phyloP scores from a whole-genome alignment of 2,329 filamentous ascomycete species.

The Westerdykella sp. region DNA sequence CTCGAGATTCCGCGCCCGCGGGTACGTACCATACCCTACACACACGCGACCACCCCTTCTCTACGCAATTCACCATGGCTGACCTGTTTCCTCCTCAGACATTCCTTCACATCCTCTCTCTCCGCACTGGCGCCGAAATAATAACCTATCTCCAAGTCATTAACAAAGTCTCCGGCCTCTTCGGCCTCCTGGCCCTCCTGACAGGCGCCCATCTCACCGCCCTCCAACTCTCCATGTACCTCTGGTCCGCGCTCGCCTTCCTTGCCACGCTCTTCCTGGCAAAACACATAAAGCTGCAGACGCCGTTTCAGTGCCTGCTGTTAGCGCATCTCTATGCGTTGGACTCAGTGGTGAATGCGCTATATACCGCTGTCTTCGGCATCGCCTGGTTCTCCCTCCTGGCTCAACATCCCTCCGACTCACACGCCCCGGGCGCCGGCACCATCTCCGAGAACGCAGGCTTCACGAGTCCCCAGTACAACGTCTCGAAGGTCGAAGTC shows the following conservation, averaged over 20 bases:
- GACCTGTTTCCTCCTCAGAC: slow-evolving; percentile 48
- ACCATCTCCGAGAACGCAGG: slow-evolving; percentile 59
- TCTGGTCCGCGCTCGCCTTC: slow-evolving; percentile 74
- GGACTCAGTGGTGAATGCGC: slow-evolving; percentile 74
- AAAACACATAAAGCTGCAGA: slow-evolving; percentile 72
- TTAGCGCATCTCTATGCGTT: slow-evolving; percentile 81
- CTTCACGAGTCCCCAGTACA: slow-evolving; percentile 58
- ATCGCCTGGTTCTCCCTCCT: slow-evolving; percentile 80
- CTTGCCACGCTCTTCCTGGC: slow-evolving; percentile 62
- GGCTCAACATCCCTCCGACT: slow-evolving; percentile 47
- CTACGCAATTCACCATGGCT: slow-evolving; percentile 6
- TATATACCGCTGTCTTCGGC: slow-evolving; percentile 76
- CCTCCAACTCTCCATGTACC: slow-evolving; percentile 83
- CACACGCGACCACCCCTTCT: slow-evolving; percentile 1
- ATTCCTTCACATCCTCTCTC: slow-evolving; percentile 78
- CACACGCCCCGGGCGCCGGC: slow-evolving; percentile 36
- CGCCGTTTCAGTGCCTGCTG: slow-evolving; percentile 70
- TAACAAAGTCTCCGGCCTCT: slow-evolving; percentile 88
- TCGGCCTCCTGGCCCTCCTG: slow-evolving; percentile 80
- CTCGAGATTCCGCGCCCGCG: slow-evolving; percentile 36
- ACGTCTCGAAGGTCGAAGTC: slow-evolving; percentile 53
- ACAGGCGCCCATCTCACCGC: slow-evolving; percentile 79
- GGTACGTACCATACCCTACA: slow-evolving; percentile 22
- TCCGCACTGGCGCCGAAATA: slow-evolving; percentile 79
- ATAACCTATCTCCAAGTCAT: slow-evolving; percentile 77